Conservation (phyloP, 2,329 filamentous ascomycete genomes). For the Periconia sp. region DNA sequence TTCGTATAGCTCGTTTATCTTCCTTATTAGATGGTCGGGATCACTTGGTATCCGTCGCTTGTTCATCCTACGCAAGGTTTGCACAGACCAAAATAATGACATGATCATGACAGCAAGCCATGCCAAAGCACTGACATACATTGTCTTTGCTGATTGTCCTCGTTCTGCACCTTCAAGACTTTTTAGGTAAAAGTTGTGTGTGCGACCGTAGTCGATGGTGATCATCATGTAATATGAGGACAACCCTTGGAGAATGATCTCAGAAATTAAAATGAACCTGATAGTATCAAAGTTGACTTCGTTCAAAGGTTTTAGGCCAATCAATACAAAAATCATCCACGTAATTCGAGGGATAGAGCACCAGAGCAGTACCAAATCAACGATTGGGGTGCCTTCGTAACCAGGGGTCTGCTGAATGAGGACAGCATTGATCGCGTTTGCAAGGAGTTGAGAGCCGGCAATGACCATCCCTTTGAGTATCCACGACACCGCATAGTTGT, state of each 20-base stretch:
- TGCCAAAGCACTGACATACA: constrained; percentile 33
- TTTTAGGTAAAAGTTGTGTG: constrained; percentile 30
- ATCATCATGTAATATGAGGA: constrained; percentile 23
- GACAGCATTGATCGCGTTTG: constrained; percentile 21
- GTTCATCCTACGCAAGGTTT: not conserved
- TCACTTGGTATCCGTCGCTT: too few species aligned
- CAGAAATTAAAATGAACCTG: constrained; percentile 23
- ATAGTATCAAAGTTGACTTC: constrained; percentile 10
- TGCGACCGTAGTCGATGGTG: constrained; percentile 28
- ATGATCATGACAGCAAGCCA: constrained; percentile 23
- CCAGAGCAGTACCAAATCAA: constrained; percentile 33
- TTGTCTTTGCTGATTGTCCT: constrained; percentile 19
- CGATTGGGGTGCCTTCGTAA: constrained; percentile 22
- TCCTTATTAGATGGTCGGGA: too few species aligned
- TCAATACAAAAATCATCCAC: constrained; percentile 24
- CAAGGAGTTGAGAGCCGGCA: constrained; percentile 22
- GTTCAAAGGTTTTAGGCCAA: constrained; percentile 12
- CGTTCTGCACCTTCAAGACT: constrained; percentile 14
- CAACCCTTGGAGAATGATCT: constrained; percentile 28
- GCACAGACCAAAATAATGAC: constrained; percentile 8
- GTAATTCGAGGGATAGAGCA: constrained; percentile 34
- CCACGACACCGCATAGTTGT: constrained; percentile 13
- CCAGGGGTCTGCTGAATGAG: constrained; percentile 23
- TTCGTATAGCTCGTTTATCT: constrained; percentile 2
- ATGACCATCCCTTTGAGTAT: constrained; percentile 19